phyloP scores from a whole-genome alignment of 805 yeast genomes.

The Candida awuae region DNA sequence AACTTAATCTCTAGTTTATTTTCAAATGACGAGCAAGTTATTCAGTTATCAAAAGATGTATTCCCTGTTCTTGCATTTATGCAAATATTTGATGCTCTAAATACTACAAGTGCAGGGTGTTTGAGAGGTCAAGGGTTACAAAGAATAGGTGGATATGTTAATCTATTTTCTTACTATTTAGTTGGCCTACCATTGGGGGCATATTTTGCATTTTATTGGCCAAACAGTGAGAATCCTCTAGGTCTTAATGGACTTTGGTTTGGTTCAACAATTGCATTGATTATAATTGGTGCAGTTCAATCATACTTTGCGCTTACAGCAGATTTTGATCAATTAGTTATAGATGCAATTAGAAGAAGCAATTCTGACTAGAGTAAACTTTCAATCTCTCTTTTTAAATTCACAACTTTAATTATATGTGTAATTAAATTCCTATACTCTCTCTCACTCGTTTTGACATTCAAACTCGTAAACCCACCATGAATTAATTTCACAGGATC shows the following conservation, averaged over 20 bases:
- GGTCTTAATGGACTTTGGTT: slow-evolving; percentile 33
- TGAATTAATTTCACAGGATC: slow-evolving; percentile 21
- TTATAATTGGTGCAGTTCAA: slow-evolving; percentile 42
- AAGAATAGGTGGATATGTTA: slow-evolving; percentile 46
- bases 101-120: slow-evolving; percentile 45
- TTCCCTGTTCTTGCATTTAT: slow-evolving; percentile 28
- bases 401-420: slow-evolving; percentile 12
- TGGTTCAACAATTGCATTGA: slow-evolving; percentile 28
- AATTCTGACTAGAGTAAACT: slow-evolving; percentile 17
- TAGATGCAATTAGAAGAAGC: slow-evolving; percentile 33
- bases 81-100: slow-evolving; percentile 43
- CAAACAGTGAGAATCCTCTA: slow-evolving; percentile 24
- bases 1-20: slow-evolving; percentile 24
- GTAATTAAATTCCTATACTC: slow-evolving; percentile 9
- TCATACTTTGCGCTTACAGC: slow-evolving; percentile 40
- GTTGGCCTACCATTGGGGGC: slow-evolving; percentile 63
- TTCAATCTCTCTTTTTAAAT: slow-evolving; percentile 8
- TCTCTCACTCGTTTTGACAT: slow-evolving; percentile 17
- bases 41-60: slow-evolving; percentile 20
- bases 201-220: slow-evolving; percentile 44
- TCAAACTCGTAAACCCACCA: slow-evolving; percentile 23
- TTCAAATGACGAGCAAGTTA: slow-evolving; percentile 26
- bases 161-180: slow-evolving; percentile 54
- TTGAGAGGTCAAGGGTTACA: slow-evolving; percentile 54
- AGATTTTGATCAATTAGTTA: slow-evolving; percentile 42